These are phyloP conservation scores for Leccinum olivaceopallidum DNA, from an alignment of 768 basidiomycete species.

Conservation along the genomic window DNA sequence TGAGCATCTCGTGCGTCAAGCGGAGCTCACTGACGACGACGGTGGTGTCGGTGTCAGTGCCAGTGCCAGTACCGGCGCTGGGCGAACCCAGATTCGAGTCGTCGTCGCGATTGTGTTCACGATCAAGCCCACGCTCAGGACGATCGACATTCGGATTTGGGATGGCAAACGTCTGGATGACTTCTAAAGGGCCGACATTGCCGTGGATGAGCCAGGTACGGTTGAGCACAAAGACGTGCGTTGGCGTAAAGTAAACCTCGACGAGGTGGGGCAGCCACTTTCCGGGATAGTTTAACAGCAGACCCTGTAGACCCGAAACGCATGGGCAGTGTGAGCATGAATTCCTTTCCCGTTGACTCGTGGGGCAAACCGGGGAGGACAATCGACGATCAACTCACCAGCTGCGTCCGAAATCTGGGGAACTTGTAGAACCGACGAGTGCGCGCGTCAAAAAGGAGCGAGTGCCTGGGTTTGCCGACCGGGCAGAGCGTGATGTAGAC, in stretches of 20 bases:
- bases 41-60: background rate
- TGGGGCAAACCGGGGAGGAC: background rate
- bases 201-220: slow-evolving; percentile 16
- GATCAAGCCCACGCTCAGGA: background rate
- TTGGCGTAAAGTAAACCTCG: slow-evolving; percentile 16
- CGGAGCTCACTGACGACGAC: slow-evolving; percentile 15
- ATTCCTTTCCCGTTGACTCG: background rate
- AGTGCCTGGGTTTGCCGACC: slow-evolving; percentile 11
- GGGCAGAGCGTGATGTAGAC: slow-evolving; percentile 16
- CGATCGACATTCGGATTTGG: slow-evolving; percentile 3
- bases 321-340: background rate
- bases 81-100: background rate
- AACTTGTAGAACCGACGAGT: slow-evolving; percentile 23
- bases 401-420: slow-evolving; percentile 18
- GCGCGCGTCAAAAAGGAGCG: slow-evolving; percentile 17
- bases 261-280: slow-evolving; percentile 23
- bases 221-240: slow-evolving; percentile 19
- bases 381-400: slow-evolving; percentile 4
- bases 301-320: slow-evolving; percentile 6
- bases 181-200: slow-evolving; percentile 9
- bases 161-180: slow-evolving; percentile 23
- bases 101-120: background rate
- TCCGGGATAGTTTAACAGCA: slow-evolving; percentile 18
- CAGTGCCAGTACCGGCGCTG: background rate
- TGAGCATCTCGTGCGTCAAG: slow-evolving; percentile 21